Conservation (phyloP, 257 asterid genomes). For the Solanum phureja region DNA sequence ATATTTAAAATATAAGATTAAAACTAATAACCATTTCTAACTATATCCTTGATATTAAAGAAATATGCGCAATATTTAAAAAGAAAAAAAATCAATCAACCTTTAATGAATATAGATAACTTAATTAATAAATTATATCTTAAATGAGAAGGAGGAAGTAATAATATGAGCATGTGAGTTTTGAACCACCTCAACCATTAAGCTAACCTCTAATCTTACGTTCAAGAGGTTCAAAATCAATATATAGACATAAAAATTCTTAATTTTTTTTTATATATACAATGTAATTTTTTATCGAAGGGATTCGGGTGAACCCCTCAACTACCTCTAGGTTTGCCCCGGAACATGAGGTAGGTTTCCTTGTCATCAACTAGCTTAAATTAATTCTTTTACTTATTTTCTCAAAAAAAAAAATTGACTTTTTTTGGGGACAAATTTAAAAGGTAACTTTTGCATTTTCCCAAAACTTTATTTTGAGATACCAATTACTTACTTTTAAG, state of each 20-base stretch:
- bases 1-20: background rate
- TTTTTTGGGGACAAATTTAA: background rate
- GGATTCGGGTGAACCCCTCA: too few species aligned
- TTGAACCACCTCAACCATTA: background rate
- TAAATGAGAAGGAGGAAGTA: too few species aligned
- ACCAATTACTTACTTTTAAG: background rate
- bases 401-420: background rate
- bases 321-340: background rate
- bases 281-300: too few species aligned
- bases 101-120: too few species aligned
- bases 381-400: background rate
- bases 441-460: background rate
- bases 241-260: too few species aligned
- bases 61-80: too few species aligned
- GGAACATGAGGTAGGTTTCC: background rate
- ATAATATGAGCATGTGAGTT: background rate
- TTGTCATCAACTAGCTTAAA: background rate
- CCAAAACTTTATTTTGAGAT: background rate
- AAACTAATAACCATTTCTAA: background rate
- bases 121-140: too few species aligned
- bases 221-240: background rate
- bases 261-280: too few species aligned
- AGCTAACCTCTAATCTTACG: background rate
- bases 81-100: too few species aligned
- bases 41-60: background rate